phyloP scores from a whole-genome alignment of 176 grass and related monocot species.

The Avena sativa region DNA sequence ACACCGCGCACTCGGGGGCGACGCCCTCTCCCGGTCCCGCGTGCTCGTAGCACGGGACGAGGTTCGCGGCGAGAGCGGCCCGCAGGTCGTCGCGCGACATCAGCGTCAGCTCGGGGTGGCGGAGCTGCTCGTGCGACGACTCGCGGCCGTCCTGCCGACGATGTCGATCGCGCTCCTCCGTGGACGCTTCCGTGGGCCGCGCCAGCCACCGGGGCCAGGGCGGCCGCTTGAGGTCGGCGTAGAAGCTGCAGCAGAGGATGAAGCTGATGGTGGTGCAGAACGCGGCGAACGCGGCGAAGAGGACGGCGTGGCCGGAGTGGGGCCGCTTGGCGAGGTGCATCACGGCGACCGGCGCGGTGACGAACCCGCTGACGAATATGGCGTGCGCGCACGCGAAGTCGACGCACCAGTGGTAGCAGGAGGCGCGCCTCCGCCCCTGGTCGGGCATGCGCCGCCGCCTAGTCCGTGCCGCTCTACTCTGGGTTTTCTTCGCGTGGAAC shows the following conservation, averaged over 20 bases:
- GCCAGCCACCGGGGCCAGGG: conserved; percentile 43
- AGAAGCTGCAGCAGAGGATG: conserved; percentile 55
- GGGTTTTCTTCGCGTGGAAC: not conserved
- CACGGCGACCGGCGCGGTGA: conserved; percentile 34
- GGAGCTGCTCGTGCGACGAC: conserved; percentile 14
- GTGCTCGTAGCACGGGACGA: conserved; percentile 47
- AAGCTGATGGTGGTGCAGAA: conserved; percentile 29
- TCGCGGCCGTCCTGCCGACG: not conserved
- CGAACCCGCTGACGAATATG: conserved; percentile 45
- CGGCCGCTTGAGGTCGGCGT: conserved; percentile 40
- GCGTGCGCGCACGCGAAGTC: conserved; percentile 51
- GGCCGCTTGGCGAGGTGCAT: conserved; percentile 29
- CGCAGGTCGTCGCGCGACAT: conserved; percentile 29
- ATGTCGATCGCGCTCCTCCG: not conserved
- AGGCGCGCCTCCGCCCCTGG: not conserved
- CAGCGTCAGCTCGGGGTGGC: conserved; percentile 27
- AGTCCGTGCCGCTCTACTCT: not conserved
- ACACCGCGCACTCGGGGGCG: conserved; percentile 50
- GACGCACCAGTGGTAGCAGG: conserved; percentile 49
- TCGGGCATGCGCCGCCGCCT: conserved; percentile 31
- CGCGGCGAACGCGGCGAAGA: conserved; percentile 38
- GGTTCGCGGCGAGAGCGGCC: conserved; percentile 20
- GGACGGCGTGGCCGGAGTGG: conserved; percentile 21
- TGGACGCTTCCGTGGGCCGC: not conserved
- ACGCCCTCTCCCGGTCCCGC: not conserved